phyloP scores from a whole-genome alignment of 2,329 filamentous ascomycete genomes.

The Phialemonium atrogriseum region DNA sequence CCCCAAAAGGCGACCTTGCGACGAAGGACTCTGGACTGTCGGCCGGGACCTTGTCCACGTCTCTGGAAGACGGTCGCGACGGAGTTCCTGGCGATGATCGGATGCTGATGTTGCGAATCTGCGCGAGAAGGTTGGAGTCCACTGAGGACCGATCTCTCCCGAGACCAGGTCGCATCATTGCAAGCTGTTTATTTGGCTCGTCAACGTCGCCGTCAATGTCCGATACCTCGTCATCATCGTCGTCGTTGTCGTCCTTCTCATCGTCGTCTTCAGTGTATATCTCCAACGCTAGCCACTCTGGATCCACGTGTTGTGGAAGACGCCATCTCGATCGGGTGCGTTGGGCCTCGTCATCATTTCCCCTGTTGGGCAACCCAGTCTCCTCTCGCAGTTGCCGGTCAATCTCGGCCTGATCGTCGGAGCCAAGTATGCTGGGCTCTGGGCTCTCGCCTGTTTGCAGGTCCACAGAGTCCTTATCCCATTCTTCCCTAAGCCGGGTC shows the following conservation, averaged over 20 bases:
- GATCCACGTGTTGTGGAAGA: slow-evolving; percentile 68
- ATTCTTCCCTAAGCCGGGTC: slow-evolving; percentile 25
- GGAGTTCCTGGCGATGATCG: not conserved
- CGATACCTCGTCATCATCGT: slow-evolving; percentile 13
- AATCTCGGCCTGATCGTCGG: slow-evolving; percentile 32
- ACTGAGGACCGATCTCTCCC: slow-evolving; percentile 17
- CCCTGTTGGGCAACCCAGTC: slow-evolving; percentile 12
- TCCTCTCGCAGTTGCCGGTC: slow-evolving; percentile 32
- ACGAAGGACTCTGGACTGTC: slow-evolving; percentile 21
- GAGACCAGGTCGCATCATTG: not conserved
- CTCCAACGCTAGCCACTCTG: slow-evolving; percentile 87
- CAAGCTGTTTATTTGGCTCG: slow-evolving; percentile 1
- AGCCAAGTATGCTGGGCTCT: slow-evolving; percentile 9
- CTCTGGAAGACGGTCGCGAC: not conserved
- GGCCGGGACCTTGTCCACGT: slow-evolving; percentile 7
- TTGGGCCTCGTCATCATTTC: no score
- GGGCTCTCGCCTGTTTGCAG: not conserved
- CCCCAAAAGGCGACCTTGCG: slow-evolving; percentile 38
- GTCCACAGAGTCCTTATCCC: slow-evolving; percentile 4
- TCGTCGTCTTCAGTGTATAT: slow-evolving; percentile 63
- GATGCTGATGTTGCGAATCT: slow-evolving; percentile 27
- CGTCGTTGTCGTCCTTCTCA: slow-evolving; percentile 24
- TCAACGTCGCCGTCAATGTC: slow-evolving; percentile 12
- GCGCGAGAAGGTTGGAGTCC: slow-evolving; percentile 30
- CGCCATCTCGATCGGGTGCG: slow-evolving; percentile 39